phyloP scores from a whole-genome alignment of 1,139 yeast genomes.

The Nakaseomyces glabratus region DNA sequence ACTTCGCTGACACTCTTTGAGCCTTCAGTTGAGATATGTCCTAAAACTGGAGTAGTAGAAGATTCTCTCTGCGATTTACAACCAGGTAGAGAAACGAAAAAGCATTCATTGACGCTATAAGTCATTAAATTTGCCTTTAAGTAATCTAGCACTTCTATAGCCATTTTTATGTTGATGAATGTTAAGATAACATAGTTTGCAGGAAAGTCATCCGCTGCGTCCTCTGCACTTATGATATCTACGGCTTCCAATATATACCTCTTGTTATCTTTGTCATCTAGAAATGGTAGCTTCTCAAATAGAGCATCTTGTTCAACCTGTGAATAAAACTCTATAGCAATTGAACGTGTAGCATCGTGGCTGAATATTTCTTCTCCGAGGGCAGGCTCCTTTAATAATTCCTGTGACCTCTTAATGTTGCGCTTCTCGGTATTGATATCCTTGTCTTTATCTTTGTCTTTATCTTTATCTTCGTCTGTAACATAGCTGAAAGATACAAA shows the following conservation, averaged over 20 bases:
- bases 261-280: constrained; percentile 19
- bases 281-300: constrained; percentile 43
- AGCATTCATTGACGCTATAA: constrained; percentile 49
- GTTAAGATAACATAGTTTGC: constrained; percentile 68
- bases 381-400: constrained; percentile 1
- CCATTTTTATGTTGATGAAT: constrained; percentile 72
- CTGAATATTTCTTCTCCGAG: constrained; percentile 8
- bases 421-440: constrained; percentile 72
- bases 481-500: constrained; percentile 57
- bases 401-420: constrained; percentile 37
- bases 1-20: constrained; percentile 1
- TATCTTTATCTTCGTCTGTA: constrained; percentile 7
- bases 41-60: constrained; percentile 15
- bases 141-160: constrained; percentile 70
- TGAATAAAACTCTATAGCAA: constrained; percentile 22
- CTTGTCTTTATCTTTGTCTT: constrained; percentile 60
- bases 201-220: constrained; percentile 10
- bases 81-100: constrained; percentile 39
- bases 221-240: constrained; percentile 45
- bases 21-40: constrained; percentile 3
- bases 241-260: constrained; percentile 67
- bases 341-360: constrained; percentile 25
- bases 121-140: constrained; percentile 40
- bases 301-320: constrained; percentile 29
- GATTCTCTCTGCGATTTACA: constrained; percentile 7